These are phyloP conservation scores for Ogataea nakhonphanomensis DNA, from an alignment of 805 yeast genomes.

Conservation along the genomic window DNA sequence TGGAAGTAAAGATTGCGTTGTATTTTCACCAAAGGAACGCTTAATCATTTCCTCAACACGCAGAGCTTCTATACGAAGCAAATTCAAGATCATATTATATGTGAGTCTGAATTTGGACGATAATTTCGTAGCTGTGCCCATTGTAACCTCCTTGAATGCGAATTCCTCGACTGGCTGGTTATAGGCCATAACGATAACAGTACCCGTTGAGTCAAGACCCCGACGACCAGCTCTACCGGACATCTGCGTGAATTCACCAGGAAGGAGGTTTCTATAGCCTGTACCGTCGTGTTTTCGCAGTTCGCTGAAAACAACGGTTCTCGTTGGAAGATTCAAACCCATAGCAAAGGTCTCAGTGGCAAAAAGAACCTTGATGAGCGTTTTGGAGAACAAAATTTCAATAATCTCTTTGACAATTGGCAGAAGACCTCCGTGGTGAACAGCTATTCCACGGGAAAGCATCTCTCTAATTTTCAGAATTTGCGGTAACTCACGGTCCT, in stretches of 20 bases:
- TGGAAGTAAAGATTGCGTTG: constrained; percentile 79
- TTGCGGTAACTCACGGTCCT: constrained; percentile 92
- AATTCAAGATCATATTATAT: constrained; percentile 89
- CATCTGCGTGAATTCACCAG: constrained; percentile 99
- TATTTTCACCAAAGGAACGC: constrained; percentile 89
- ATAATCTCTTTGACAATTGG: constrained; percentile 93
- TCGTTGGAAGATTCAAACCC: constrained; percentile 95
- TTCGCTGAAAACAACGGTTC: constrained; percentile 90
- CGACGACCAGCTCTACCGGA: constrained; percentile 98
- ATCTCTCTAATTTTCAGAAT: constrained; percentile 77
- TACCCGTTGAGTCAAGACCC: constrained; percentile 90
- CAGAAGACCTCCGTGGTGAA: constrained; percentile 90
- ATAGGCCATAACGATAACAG: constrained; percentile 89
- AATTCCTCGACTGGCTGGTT: constrained; percentile 55
- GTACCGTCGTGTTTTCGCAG: constrained; percentile 89
- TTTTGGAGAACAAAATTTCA: constrained; percentile 84
- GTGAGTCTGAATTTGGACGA: constrained; percentile 92
- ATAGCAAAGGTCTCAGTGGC: constrained; percentile 99
- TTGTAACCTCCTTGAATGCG: constrained; percentile 71
- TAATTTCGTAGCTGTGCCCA: constrained; percentile 88
- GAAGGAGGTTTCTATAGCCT: constrained; percentile 72
- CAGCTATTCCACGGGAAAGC: constrained; percentile 88
- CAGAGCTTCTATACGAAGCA: constrained; percentile 88
- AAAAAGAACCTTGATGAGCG: constrained; percentile 83
- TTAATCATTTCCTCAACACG: constrained; percentile 98